phyloP scores from a whole-genome alignment of 2,329 filamentous ascomycete species.

The Pleoardoris graminearum region DNA sequence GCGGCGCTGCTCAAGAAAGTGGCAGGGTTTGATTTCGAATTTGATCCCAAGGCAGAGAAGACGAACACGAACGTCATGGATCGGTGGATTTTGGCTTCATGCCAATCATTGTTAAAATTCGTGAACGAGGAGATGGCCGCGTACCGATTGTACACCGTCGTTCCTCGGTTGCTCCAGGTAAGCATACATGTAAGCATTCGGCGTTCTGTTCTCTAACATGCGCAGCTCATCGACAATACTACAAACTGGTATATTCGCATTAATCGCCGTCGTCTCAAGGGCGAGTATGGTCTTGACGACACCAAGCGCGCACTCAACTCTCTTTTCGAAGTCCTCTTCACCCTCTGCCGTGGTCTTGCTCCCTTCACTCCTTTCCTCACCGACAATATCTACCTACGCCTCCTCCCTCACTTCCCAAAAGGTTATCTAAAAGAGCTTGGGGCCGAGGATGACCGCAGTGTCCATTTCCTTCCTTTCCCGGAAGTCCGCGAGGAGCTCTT shows the following conservation, averaged over 20 bases:
- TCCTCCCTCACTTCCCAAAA: conserved; percentile 78
- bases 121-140: conserved; percentile 90
- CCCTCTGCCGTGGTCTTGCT: conserved; percentile 81
- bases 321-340: conserved; percentile 90
- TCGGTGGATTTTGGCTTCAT: conserved; percentile 89
- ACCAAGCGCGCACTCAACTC: conserved; percentile 91
- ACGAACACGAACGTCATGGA: conserved; percentile 93
- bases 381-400: conserved; percentile 87
- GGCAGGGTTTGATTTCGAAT: conserved; percentile 73
- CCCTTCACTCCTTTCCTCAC: conserved; percentile 96
- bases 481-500: conserved; percentile 87
- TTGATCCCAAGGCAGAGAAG: conserved; percentile 74
- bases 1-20: conserved; percentile 85
- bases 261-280: conserved; percentile 89
- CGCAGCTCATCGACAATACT: conserved; percentile 79
- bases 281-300: conserved; percentile 81
- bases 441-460: conserved; percentile 76
- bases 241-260: conserved; percentile 99
- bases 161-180: conserved; percentile 72
- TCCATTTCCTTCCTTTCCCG: conserved; percentile 91
- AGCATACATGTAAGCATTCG: too few relatives aligned
- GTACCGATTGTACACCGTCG: conserved; percentile 78
- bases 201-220: conserved; percentile 15
- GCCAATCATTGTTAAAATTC: conserved; percentile 87
- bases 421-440: conserved; percentile 58